Conservation (phyloP, 2,329 filamentous ascomycete species). For the Coniella vitis region DNA sequence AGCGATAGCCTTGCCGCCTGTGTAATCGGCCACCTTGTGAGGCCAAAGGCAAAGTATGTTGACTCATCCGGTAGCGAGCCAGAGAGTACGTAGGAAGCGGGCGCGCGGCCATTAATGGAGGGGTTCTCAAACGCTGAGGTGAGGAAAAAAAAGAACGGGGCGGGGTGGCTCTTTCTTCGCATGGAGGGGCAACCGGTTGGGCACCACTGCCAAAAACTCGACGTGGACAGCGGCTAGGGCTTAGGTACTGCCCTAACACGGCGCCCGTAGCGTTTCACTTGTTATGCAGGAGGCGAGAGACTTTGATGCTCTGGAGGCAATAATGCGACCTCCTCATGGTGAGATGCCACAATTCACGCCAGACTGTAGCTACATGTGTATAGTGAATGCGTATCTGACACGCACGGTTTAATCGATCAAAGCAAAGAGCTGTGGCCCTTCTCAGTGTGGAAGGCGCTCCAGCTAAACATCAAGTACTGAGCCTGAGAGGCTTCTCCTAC, state of each 20-base stretch:
- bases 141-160: slow-evolving; percentile 49
- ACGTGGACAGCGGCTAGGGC: slow-evolving; percentile 3
- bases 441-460: no score
- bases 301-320: neutral
- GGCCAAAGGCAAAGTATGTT: neutral
- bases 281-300: neutral
- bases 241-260: slow-evolving; percentile 10
- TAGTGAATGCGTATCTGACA: no score
- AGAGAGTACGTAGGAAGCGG: slow-evolving; percentile 58
- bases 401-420: no score
- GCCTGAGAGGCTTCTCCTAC: no score
- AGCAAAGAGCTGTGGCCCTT: no score
- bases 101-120: slow-evolving; percentile 44
- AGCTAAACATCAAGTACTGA: no score
- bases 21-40: neutral
- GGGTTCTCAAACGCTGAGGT: slow-evolving; percentile 60
- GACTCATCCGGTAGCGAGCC: slow-evolving; percentile 37
- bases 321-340: no score
- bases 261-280: slow-evolving; percentile 8
- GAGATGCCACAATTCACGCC: no score
- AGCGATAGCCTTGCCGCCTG: neutral
- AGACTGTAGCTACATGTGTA: no score
- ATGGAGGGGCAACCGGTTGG: slow-evolving; percentile 14
- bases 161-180: neutral
- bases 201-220: slow-evolving; percentile 14